A percentile compares a stretch with the other conserved stretches of the same genome.
These are phyloP conservation scores for Leishmania turanica DNA, from an alignment of 208 protist genomes.

Conservation along the genomic window DNA sequence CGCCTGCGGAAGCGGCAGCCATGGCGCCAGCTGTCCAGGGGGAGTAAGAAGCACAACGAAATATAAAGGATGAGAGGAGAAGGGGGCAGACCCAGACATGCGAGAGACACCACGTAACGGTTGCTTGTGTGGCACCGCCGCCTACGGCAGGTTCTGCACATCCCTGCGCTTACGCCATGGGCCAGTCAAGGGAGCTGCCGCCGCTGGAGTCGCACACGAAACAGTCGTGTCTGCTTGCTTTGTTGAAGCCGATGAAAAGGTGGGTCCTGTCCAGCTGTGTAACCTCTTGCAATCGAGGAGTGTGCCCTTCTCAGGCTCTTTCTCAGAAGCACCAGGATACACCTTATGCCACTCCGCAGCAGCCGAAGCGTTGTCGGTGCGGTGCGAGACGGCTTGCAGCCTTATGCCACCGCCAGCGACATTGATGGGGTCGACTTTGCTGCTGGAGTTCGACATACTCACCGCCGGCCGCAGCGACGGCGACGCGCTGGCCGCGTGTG, in stretches of 20 bases:
- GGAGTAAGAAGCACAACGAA: no score
- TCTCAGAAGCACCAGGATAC: background rate
- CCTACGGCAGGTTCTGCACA: background rate
- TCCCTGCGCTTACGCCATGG: background rate
- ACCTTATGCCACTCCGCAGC: background rate
- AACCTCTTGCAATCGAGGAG: no score
- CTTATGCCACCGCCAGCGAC: background rate
- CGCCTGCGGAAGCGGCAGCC: no score
- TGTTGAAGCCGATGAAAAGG: background rate
- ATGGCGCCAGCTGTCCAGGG: no score
- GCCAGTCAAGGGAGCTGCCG: background rate
- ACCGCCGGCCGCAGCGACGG: background rate
- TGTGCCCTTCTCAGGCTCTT: no score
- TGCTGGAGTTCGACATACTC: background rate
- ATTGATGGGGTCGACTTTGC: background rate
- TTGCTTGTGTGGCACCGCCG: background rate
- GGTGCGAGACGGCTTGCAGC: background rate
- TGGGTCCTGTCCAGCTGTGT: background rate
- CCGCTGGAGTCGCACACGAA: background rate
- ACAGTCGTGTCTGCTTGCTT: background rate
- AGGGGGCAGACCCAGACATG: background rate
- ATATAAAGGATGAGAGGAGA: background rate
- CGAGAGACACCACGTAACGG: background rate
- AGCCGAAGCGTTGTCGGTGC: background rate
- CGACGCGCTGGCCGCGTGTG: background rate